Percentiles rank a stretch among this genome's conserved stretches.
Evolutionary conservation across 148 eudicot species (phyloP).

Genomic region (Amaranthus hypochondriacus): DNA sequence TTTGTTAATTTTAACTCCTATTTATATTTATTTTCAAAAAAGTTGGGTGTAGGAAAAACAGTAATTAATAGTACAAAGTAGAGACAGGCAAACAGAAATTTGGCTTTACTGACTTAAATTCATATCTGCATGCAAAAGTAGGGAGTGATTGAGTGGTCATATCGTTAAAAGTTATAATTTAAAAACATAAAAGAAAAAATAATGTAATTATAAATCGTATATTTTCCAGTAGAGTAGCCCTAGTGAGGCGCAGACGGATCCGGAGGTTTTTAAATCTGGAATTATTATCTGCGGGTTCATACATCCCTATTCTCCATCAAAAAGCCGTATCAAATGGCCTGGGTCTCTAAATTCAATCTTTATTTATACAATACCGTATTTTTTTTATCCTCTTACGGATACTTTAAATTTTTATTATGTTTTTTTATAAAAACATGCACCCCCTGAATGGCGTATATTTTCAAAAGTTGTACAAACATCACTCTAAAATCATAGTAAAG

Average conservation of each 20-base stretch:
- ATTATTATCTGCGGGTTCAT: slow-evolving; percentile 32
- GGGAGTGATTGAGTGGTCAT: slow-evolving; percentile 43
- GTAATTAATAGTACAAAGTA: slow-evolving; percentile 9
- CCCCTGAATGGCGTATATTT: no score
- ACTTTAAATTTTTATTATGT: no score
- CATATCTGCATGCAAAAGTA: slow-evolving; percentile 29
- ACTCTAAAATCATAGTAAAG: neutral
- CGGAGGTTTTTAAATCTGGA: slow-evolving; percentile 10
- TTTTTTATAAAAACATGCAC: no score
- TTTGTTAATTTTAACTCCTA: no score
- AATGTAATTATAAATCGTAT: neutral
- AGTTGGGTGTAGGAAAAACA: neutral
- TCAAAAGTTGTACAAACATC: neutral
- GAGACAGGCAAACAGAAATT: slow-evolving; percentile 11
- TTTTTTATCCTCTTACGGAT: no score
- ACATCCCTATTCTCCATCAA: neutral
- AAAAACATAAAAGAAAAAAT: neutral
- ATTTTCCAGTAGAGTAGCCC: neutral
- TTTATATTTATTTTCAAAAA: no score
- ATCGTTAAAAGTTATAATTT: slow-evolving; percentile 21
- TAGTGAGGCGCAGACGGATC: slow-evolving; percentile 22
- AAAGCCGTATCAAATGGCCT: neutral
- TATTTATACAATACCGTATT: no score
- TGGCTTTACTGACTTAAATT: slow-evolving; percentile 37
- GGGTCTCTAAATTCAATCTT: neutral